A percentile compares a stretch with the other conserved stretches of the same genome.
Evolutionary conservation across 352 stramenopile genomes (phyloP).

Genomic region (Paralagenidium karlingii): DNA sequence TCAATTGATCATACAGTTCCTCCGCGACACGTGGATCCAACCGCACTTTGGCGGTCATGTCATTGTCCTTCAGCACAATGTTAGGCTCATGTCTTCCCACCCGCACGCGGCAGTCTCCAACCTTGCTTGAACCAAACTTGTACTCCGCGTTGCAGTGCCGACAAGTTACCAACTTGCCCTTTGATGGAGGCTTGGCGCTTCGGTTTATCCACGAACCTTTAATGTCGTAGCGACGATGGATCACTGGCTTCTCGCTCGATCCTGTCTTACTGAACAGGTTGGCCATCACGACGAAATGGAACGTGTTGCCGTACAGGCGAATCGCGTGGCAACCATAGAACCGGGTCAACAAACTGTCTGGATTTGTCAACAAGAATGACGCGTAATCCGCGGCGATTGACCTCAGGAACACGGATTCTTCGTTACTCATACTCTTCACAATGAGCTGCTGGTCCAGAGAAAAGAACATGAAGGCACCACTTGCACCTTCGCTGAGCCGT

Average conservation of each 20-base stretch:
- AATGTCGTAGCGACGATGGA: constrained; percentile 80
- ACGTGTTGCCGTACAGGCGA: constrained; percentile 77
- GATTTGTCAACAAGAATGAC: constrained; percentile 71
- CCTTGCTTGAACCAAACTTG: constrained; percentile 67
- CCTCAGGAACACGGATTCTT: constrained; percentile 69
- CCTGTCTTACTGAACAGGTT: constrained; percentile 81
- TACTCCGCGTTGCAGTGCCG: constrained; percentile 83
- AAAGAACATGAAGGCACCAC: constrained; percentile 85
- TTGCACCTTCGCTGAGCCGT: constrained; percentile 73
- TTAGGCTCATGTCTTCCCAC: constrained; percentile 79
- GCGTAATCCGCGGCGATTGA: constrained; percentile 74
- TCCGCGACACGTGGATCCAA: constrained; percentile 59
- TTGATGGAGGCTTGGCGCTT: constrained; percentile 76
- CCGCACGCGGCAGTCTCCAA: constrained; percentile 57
- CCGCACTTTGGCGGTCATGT: constrained; percentile 76
- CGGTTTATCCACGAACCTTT: constrained; percentile 84
- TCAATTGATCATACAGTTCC: constrained; percentile 74
- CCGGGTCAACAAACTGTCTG: constrained; percentile 65
- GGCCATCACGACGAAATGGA: constrained; percentile 86
- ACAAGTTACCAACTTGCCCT: constrained; percentile 76
- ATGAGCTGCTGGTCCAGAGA: constrained; percentile 81
- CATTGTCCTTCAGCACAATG: constrained; percentile 81
- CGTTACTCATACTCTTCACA: constrained; percentile 84
- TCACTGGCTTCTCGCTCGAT: constrained; percentile 78
- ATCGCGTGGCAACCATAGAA: constrained; percentile 83